Evolutionary conservation across 2,329 filamentous ascomycete species (phyloP), one percentile per base, ranked within the genome.

Genomic region (Monilinia fructigena): DNA sequence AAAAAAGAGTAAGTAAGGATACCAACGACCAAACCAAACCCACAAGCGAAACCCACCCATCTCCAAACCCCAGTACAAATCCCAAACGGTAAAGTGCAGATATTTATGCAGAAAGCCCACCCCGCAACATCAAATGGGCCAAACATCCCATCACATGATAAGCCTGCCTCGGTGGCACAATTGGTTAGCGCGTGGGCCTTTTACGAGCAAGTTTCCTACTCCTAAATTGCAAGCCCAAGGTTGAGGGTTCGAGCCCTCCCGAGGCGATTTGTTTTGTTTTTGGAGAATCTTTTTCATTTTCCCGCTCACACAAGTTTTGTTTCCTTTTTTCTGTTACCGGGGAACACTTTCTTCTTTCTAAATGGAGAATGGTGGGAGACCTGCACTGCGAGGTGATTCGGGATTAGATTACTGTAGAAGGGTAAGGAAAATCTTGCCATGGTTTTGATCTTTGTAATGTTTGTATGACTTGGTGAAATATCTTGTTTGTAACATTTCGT

Each of bases 141-240:
- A 59, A 59, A 59, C 55, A 58, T 31, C 20, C 12, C 26, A 23
- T n/a, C 18, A 35, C 28, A 40, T 38, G 31, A 38, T 40, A 38
- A 18, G 53, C 62, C 1, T 14, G 45, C 45, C 63, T 31, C 31
- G 54, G 42, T 65, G 55, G 63, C 63, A 59, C 63, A 65, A 65
- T 63, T 65, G 63, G 63, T 59, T 65, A 65, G 63, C 54, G 63
- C 63, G 63, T 65, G 63, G 45, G 63, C 54, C 63, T 65, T 65
- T 65, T 63, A 63, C 2, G 47, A 35, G 18, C 28, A 35, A 23
- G 35, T 18, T 23, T 40, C n/a, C 42, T 14, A 35, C 31, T 14
- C 28, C 3, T 47, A 48, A 28, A 56, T 10, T 20, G 6, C 11
- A 45, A 59, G 45, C 62, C 47, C 62, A 55, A 65, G 62, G 66